Percentiles rank a stretch among this genome's conserved stretches.
phyloP scores from a whole-genome alignment of 768 basidiomycete species.

The Paxillus involutus region DNA sequence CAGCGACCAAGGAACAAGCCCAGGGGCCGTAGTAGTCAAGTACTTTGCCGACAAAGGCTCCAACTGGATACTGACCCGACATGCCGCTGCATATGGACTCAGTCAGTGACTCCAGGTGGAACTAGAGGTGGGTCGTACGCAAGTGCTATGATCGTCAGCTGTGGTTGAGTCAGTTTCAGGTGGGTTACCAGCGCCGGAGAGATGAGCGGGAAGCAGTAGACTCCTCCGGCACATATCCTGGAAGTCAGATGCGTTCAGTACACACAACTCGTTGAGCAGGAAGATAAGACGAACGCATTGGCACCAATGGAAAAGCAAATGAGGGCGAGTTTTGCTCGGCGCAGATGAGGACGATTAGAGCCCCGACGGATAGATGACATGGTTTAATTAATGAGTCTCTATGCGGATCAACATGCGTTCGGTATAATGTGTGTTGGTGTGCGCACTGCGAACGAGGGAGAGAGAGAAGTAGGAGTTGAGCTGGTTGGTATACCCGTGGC shows the following conservation, averaged over 20 bases:
- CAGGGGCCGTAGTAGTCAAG: conserved; percentile 70
- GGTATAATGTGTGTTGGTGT: not conserved
- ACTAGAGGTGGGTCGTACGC: conserved; percentile 56
- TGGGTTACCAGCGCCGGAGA: conserved; percentile 60
- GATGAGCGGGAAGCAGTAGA: conserved; percentile 77
- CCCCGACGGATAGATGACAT: conserved; percentile 17
- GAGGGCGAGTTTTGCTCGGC: conserved; percentile 27
- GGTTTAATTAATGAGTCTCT: not conserved
- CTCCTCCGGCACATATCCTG: conserved; percentile 76
- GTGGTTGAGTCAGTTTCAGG: conserved; percentile 69
- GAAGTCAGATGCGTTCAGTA: not conserved
- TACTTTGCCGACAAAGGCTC: conserved; percentile 65
- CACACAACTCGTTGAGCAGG: not conserved
- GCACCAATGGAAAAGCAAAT: conserved; percentile 55
- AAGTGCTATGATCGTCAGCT: conserved; percentile 74
- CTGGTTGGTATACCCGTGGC: too few species aligned
- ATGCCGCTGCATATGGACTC: conserved; percentile 54
- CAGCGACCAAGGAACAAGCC: conserved; percentile 61
- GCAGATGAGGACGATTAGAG: conserved; percentile 12
- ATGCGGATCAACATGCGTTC: not conserved
- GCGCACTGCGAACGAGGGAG: too few species aligned
- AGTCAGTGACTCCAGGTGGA: not conserved
- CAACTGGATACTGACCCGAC: conserved; percentile 78
- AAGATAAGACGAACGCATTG: conserved; percentile 54
- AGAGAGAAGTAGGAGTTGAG: too few species aligned